Conservation (phyloP, 768 basidiomycete genomes). For the Holtermanniella nyarrowii region DNA sequence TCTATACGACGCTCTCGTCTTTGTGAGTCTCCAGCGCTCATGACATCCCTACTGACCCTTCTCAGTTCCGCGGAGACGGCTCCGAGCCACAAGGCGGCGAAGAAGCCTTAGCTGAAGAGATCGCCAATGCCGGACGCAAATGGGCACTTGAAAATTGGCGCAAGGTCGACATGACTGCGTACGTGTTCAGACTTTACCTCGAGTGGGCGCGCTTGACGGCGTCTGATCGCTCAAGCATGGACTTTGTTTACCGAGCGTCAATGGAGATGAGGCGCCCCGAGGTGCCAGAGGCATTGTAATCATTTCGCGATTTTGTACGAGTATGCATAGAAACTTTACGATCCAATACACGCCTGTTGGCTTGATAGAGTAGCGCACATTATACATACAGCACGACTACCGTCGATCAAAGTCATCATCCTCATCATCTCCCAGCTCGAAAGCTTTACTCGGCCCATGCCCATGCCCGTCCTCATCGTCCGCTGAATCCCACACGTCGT, state of each 20-base stretch:
- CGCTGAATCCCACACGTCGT: slow-evolving; percentile 2
- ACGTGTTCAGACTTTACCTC: slow-evolving; percentile 36
- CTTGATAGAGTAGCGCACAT: too few relatives aligned
- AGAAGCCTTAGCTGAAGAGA: slow-evolving; percentile 20
- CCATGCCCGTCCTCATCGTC: slow-evolving; percentile 8
- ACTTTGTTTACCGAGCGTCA: slow-evolving; percentile 19
- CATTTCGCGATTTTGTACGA: too few relatives aligned
- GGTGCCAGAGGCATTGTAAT: too few relatives aligned
- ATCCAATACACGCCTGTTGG: too few relatives aligned
- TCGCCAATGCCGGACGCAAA: slow-evolving; percentile 24
- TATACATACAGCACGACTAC: not conserved
- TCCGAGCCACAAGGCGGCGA: slow-evolving; percentile 11
- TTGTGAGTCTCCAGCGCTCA: slow-evolving; percentile 11
- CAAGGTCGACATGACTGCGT: slow-evolving; percentile 34
- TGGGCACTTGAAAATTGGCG: slow-evolving; percentile 32
- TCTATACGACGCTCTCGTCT: slow-evolving; percentile 29
- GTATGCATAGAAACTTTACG: too few relatives aligned
- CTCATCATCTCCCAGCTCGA: slow-evolving; percentile 6
- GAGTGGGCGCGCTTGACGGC: slow-evolving; percentile 37
- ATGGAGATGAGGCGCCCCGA: too few relatives aligned
- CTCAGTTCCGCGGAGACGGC: slow-evolving; percentile 23
- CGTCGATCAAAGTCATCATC: slow-evolving; percentile 5
- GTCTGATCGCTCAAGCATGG: slow-evolving; percentile 15
- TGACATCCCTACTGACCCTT: not conserved
- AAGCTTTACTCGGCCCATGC: not conserved